Evolutionary conservation across 768 basidiomycete species (phyloP), one percentile per base, ranked within the genome.

Genomic region (Tulasnella sp.): DNA sequence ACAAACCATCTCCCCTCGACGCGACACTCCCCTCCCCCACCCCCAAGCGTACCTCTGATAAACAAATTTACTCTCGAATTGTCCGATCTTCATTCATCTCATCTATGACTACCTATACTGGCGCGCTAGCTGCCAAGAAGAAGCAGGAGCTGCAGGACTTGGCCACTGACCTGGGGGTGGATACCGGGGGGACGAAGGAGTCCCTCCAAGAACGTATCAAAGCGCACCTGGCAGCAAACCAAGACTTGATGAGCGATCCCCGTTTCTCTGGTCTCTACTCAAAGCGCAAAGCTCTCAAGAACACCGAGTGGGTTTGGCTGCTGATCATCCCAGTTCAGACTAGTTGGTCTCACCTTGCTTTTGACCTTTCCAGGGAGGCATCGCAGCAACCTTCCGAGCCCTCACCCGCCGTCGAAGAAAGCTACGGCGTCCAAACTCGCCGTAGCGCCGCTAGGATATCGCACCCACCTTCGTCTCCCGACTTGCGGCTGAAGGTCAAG

Each of bases 111-210:
- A 34, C 41, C 21, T 57, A 45, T 43, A 32, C 42, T 14, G 55
- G 55, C 29, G 23, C 55, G 17, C 27, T 57, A 17, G 29, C 40
- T 9, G 45, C 63, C n/a, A 84, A 84, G 69, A 84, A 82, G 70
- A 84, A 84, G 67, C 71, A 72, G 2, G 83, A 84, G 19, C 74
- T 85, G 3, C 81, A 76, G 62, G 75, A 77, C 57, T 78, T 84
- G 34, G 80, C 83, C 1, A 25, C 42, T 12, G 59, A 57, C 19
- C 1, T 59, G 4, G 78, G 79, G 4, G 73, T 85, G 21, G 65
- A 67, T 0, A 67, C 83, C 58, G 74, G 72, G 34, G 83, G 83
- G 36, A 84, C 80, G 1, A 81, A 77, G 59, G 81, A 84, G 29
- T 81, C 82, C 2, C 59, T 84, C 9, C 75, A 77, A 53, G 65